Conservation (phyloP, 371 early-diverging fungal species). For the Entomophthora muscae region DNA sequence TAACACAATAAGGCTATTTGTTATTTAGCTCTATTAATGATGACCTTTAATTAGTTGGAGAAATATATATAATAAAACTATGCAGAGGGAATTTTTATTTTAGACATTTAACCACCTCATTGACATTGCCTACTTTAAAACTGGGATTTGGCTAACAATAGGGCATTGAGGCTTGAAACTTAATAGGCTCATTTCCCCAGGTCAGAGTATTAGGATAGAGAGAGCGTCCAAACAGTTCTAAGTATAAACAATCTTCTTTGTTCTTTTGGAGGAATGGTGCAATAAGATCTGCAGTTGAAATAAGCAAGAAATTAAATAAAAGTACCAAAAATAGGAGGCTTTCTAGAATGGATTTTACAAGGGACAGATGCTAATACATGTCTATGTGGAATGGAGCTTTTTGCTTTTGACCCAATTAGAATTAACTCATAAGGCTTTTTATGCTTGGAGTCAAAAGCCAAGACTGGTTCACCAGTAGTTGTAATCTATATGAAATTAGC, state of each 20-base stretch:
- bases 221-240: slow-evolving; percentile 58
- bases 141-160: too few relatives aligned
- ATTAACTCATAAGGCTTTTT: slow-evolving; percentile 50
- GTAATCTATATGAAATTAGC: slow-evolving; percentile 18
- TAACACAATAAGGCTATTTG: too few relatives aligned
- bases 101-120: too few relatives aligned
- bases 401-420: slow-evolving; percentile 22
- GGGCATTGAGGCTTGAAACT: slow-evolving; percentile 37
- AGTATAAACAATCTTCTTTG: slow-evolving; percentile 16
- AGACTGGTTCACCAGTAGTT: slow-evolving; percentile 25
- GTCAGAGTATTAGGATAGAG: slow-evolving; percentile 37
- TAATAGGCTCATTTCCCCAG: slow-evolving; percentile 62
- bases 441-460: slow-evolving; percentile 29
- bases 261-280: too few relatives aligned
- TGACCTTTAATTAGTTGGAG: too few relatives aligned
- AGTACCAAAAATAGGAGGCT: slow-evolving; percentile 34
- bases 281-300: too few relatives aligned
- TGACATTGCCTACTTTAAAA: too few relatives aligned
- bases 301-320: slow-evolving; percentile 5
- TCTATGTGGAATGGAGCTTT: background rate
- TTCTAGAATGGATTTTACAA: slow-evolving; percentile 32
- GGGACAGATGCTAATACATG: background rate
- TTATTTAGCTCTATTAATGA: too few relatives aligned
- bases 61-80: too few relatives aligned
- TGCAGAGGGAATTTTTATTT: too few relatives aligned